Evolutionary conservation across 2,329 filamentous ascomycete species (phyloP), one percentile per base, ranked within the genome.

Genomic region (Ilyonectria destructans): DNA sequence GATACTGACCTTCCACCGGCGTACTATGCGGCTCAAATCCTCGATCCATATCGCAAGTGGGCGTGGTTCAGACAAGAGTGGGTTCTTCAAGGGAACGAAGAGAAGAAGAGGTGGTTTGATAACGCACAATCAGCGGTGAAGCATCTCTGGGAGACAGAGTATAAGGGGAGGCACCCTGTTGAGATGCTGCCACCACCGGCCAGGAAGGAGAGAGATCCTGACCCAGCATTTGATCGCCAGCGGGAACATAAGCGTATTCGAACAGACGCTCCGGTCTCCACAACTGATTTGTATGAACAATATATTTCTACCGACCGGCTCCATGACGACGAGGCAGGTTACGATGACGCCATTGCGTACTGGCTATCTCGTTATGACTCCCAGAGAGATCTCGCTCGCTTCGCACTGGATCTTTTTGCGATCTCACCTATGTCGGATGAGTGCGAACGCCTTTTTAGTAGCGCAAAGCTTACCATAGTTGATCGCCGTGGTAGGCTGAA

Each of bases 211-310:
- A 45, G 43, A 45, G 43, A 45, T 9, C 43, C 43, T 45, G 43
- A 45, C 43, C 17, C n/a, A 45, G 43, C 43, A 9, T 45, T 45
- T 45, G 43, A 45, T 45, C 43, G 17, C 43, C 43, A 45, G 43
- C 0, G 43, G 43, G 43, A 45, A 45, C 43, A 45, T 4, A 45
- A 45, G n/a, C 43, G 17, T 9, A 45, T 45, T 45, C 43, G 43
- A 45, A 45, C 21, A 45, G 43, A 45, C 43, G 43, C 43, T 9
- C 43, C 43, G 6, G 43, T 45, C 43, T 45, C 43, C 3, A 21
- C 43, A 45, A 45, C n/a, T 45, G 43, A 45, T 45, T 45, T 45
- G 43, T 45, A 45, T 45, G 43, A 45, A 9, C 43, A 45, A 45
- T 45, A 45, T 45, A 45, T 45, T 45, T 45, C 43, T 45, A 45